Percentiles rank a stretch among this genome's conserved stretches.
Conservation (phyloP, 352 stramenopile genomes). For the Phytophthora lateralis region DNA sequence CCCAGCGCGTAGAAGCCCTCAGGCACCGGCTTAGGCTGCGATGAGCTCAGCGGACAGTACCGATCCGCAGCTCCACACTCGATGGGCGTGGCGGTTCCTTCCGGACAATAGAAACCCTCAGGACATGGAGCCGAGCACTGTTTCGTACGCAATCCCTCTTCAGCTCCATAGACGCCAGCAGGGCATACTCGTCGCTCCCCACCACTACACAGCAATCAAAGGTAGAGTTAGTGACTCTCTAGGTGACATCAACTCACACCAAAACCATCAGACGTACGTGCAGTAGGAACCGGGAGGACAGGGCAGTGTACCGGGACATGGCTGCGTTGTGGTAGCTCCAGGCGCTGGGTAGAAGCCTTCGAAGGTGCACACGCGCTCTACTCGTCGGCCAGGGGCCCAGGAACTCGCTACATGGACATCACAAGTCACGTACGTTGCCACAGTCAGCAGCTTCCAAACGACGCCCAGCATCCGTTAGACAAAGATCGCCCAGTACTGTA, state of each 20-base stretch:
- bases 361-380: conserved; percentile 40
- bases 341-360: conserved; percentile 57
- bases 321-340: conserved; percentile 41
- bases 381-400: conserved; percentile 12
- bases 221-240: conserved; percentile 3
- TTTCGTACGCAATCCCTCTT: conserved; percentile 37
- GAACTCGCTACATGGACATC: conserved; percentile 5
- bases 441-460: conserved; percentile 5
- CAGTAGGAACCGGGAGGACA: conserved; percentile 67
- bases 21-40: conserved; percentile 30
- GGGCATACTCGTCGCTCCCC: conserved; percentile 51
- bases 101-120: conserved; percentile 66
- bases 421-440: neutral
- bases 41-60: conserved; percentile 71
- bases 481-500: conserved; percentile 7
- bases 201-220: conserved; percentile 28
- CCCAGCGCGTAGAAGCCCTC: conserved; percentile 53
- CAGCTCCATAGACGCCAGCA: conserved; percentile 63
- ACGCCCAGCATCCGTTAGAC: conserved; percentile 20
- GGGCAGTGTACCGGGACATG: conserved; percentile 43
- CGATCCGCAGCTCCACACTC: conserved; percentile 46
- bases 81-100: conserved; percentile 38
- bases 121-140: conserved; percentile 66
- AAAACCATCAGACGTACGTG: conserved; percentile 40
- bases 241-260: neutral